Evolutionary conservation across 1,284 basidiomycete genomes (phyloP).

Genomic region (Anthracocystis walkeri): DNA sequence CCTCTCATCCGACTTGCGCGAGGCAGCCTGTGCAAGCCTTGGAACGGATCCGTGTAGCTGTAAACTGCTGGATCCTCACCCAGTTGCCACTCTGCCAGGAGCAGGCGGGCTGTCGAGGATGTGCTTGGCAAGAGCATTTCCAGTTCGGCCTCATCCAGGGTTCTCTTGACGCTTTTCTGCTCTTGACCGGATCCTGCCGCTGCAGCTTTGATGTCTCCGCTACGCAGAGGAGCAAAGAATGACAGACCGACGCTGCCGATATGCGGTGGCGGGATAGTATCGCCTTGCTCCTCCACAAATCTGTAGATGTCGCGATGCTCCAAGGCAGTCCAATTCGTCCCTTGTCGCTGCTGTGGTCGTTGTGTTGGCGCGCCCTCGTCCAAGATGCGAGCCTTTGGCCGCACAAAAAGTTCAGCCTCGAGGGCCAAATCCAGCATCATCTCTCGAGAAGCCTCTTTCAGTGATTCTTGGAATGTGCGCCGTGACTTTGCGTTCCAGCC

Average conservation of each 20-base stretch:
- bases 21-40: constrained; percentile 42
- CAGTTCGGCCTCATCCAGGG: constrained; percentile 23
- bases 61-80: constrained; percentile 38
- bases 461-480: constrained; percentile 8
- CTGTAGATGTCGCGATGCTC: constrained; percentile 38
- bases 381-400: constrained; percentile 28
- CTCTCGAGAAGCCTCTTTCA: constrained; percentile 12
- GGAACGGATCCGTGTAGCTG: constrained; percentile 39
- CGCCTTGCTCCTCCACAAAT: constrained; percentile 40
- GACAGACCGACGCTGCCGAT: constrained; percentile 35
- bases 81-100: constrained; percentile 45
- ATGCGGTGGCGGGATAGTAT: constrained; percentile 36
- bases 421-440: constrained; percentile 34
- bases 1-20: constrained; percentile 36
- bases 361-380: constrained; percentile 34
- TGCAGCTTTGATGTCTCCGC: constrained; percentile 16
- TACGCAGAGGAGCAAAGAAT: constrained; percentile 42
- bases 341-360: constrained; percentile 25
- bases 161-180: not conserved
- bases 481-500: constrained; percentile 13
- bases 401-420: constrained; percentile 31
- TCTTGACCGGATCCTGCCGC: not conserved
- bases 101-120: constrained; percentile 41
- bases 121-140: constrained; percentile 38
- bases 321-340: constrained; percentile 43